Conservation (phyloP, 371 early-diverging fungal genomes). For the Mucor circinelloides region DNA sequence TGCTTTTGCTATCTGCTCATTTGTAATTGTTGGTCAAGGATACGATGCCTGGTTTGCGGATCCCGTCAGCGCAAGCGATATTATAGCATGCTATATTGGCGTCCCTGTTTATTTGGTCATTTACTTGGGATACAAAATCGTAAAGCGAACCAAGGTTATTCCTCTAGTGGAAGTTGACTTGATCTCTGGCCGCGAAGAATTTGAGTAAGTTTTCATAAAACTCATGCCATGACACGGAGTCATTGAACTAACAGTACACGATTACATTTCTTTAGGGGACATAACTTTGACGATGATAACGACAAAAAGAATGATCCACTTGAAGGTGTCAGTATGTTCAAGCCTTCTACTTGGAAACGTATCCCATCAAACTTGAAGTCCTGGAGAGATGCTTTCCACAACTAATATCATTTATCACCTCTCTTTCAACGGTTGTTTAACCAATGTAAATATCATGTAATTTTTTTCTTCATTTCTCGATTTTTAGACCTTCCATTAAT, state of each 20-base stretch:
- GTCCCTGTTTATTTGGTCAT: constrained; percentile 36
- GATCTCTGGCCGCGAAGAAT: constrained; percentile 53
- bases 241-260: not conserved
- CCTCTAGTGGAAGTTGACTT: constrained; percentile 62
- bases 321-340: constrained; percentile 42
- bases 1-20: constrained; percentile 52
- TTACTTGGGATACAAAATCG: constrained; percentile 54
- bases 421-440: not conserved
- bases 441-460: not conserved
- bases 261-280: constrained; percentile 10
- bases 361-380: constrained; percentile 37
- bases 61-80: constrained; percentile 23
- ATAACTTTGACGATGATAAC: constrained; percentile 9
- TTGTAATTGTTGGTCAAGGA: constrained; percentile 70
- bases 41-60: constrained; percentile 45
- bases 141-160: constrained; percentile 55
- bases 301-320: constrained; percentile 34
- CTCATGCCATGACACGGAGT: not conserved
- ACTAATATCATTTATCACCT: constrained; percentile 13
- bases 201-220: constrained; percentile 6
- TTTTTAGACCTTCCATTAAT: no score
- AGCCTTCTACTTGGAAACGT: constrained; percentile 43
- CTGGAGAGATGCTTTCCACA: constrained; percentile 41
- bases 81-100: constrained; percentile 45
- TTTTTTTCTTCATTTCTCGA: not conserved